Evolutionary conservation across 2,329 filamentous ascomycete genomes (phyloP), one percentile per base, ranked within the genome.

Genomic region (Pseudopithomyces chartarum): DNA sequence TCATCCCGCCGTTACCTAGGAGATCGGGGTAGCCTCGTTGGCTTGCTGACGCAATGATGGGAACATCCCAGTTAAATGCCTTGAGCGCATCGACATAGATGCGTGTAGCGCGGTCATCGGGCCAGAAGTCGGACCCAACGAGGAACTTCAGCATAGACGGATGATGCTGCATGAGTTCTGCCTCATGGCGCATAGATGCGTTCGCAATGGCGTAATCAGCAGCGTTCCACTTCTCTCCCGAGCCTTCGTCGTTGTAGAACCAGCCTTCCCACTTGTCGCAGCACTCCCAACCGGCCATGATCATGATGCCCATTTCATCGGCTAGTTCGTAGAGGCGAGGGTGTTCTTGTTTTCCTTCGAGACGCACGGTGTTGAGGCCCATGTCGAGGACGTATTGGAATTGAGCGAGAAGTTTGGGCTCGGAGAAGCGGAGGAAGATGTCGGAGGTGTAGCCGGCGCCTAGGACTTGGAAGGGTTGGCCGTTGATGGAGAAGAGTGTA

Each of bases 211-310:
- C 59, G 65, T 88, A 88, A 69, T 88, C 86, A 1, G 69, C 62
- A 0, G 82, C 78, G 0, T 68, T 73, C 84, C 85, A 88, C 52
- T 71, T 73, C 3, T 72, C 64, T 0, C 77, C 80, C 10, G 65
- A 56, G 1, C 71, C 76, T n/a, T 88, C 82, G 12, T 82, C 68
- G 61, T 88, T 88, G 68, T 87, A 87, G 1, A 65, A 69, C 85
- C 85, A 89, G 0, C 81, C 83, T 64, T 89, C 86, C 86, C 86
- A 89, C 66, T 88, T 88, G 62, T 88, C 84, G 67, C 86, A 89
- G 69, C 86, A 89, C 58, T 88, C 85, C 85, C 85, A 89, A 0
- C 86, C 86, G 0, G 85, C 76, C 36, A 89, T 75, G 0, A 88
- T 70, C 84, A 89, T 87, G 34, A 88, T 64, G 0, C 86, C 86